These are phyloP conservation scores for Entomortierella lignicola DNA, from an alignment of 192 early-diverging fungal species.

Conservation along the genomic window DNA sequence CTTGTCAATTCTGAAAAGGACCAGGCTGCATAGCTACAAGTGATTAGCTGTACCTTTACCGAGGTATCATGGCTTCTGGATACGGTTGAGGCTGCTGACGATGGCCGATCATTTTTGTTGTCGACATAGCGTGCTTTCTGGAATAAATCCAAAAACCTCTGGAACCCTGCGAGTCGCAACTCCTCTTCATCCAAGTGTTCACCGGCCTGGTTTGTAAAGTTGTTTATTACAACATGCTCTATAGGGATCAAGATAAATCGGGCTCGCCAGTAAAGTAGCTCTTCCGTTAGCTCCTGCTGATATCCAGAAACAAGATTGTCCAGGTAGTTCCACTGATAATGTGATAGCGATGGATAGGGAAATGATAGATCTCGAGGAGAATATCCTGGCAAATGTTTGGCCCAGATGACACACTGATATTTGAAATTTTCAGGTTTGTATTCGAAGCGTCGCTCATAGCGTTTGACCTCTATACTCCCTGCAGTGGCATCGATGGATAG, in stretches of 20 bases:
- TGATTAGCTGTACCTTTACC: conserved; percentile 47
- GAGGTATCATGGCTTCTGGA: conserved; percentile 46
- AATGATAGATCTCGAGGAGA: conserved; percentile 69
- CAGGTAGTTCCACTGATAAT: conserved; percentile 95
- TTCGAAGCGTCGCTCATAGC: conserved; percentile 77
- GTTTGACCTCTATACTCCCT: conserved; percentile 85
- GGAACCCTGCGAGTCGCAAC: conserved; percentile 84
- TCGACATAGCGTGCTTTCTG: conserved; percentile 71
- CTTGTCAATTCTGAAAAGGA: conserved; percentile 30
- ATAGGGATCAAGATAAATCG: conserved; percentile 91
- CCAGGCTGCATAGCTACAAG: conserved; percentile 50
- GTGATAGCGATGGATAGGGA: conserved; percentile 75
- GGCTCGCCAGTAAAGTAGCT: conserved; percentile 86
- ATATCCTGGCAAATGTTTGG: conserved; percentile 76
- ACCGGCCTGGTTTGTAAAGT: conserved; percentile 62
- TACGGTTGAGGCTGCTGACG: conserved; percentile 41
- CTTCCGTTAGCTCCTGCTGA: conserved; percentile 81
- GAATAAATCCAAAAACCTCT: conserved; percentile 85
- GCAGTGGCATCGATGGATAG: conserved; percentile 75
- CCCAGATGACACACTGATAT: conserved; percentile 90
- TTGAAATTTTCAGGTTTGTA: conserved; percentile 68
- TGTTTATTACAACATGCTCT: conserved; percentile 68
- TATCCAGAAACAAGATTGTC: conserved; percentile 93
- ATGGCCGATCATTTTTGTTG: conserved; percentile 41
- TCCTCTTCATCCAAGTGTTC: conserved; percentile 90